These are phyloP conservation scores for Elaeis oleifera DNA, from an alignment of 202 grass and related monocot species.

Conservation along the genomic window DNA sequence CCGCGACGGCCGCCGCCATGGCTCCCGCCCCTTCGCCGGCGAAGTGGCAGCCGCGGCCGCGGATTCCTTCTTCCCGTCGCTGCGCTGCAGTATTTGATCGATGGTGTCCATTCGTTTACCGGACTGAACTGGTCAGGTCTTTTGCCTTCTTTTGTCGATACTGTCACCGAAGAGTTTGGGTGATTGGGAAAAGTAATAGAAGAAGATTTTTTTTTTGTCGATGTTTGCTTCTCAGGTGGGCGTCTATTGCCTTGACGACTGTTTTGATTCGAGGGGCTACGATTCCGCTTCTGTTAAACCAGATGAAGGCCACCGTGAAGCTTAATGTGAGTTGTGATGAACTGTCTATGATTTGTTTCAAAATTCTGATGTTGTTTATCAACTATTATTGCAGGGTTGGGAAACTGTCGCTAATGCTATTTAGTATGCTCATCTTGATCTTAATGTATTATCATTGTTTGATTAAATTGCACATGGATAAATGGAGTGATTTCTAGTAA, in stretches of 20 bases:
- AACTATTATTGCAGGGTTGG: too few relatives aligned
- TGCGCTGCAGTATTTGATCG: conserved; percentile 35
- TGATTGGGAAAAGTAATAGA: background rate
- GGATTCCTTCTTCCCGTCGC: conserved; percentile 11
- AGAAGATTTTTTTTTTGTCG: background rate
- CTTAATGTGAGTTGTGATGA: conserved; percentile 1
- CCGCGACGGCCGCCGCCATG: background rate
- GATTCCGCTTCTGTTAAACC: conserved; percentile 6
- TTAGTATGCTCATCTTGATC: too few relatives aligned
- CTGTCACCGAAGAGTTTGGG: too few relatives aligned
- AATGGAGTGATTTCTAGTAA: too few relatives aligned
- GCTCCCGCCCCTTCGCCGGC: background rate
- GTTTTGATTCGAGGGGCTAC: conserved; percentile 6
- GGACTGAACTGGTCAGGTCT: too few relatives aligned
- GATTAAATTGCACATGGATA: too few relatives aligned
- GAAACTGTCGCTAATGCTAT: too few relatives aligned
- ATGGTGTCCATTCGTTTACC: conserved; percentile 29
- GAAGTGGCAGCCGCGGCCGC: conserved; percentile 32
- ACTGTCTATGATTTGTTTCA: too few relatives aligned
- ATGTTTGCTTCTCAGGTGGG: conserved; percentile 4
- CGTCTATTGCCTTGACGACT: conserved; percentile 19
- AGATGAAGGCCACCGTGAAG: conserved; percentile 11
- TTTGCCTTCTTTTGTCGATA: too few relatives aligned
- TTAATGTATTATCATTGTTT: too few relatives aligned
- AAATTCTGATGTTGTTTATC: too few relatives aligned